Conservation (phyloP, 2,329 filamentous ascomycete genomes). For the Fusarium protoensiforme region DNA sequence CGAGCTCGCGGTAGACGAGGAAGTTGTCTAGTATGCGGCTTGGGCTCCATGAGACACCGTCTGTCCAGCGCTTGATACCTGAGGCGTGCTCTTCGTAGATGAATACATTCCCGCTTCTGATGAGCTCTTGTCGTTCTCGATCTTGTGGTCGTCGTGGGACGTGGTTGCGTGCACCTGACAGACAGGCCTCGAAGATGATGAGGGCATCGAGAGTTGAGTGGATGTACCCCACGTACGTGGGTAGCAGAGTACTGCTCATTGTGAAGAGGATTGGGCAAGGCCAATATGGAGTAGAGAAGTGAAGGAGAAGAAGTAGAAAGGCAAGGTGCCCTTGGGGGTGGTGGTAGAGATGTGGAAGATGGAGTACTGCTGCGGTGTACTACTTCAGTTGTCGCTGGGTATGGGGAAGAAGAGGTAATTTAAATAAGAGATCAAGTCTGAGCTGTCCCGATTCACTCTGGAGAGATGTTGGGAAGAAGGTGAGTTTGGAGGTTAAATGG, state of each 20-base stretch:
- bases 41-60: constrained; percentile 91
- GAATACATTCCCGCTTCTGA: constrained; percentile 87
- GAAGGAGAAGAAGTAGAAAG: not conserved
- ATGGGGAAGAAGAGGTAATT: not conserved
- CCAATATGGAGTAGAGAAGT: constrained; percentile 39
- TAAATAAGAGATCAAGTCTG: not conserved
- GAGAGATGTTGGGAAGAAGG: not conserved
- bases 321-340: not conserved
- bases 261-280: constrained; percentile 54
- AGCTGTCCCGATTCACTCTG: not conserved
- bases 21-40: constrained; percentile 88
- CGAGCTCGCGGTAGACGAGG: constrained; percentile 84
- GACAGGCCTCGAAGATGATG: constrained; percentile 81
- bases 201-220: constrained; percentile 80
- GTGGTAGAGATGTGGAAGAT: not conserved
- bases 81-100: constrained; percentile 93
- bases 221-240: constrained; percentile 76
- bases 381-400: not conserved
- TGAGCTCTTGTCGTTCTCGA: constrained; percentile 79
- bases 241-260: constrained; percentile 40
- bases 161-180: constrained; percentile 76
- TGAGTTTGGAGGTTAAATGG: not conserved
- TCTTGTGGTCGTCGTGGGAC: constrained; percentile 89
- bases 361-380: not conserved
- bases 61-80: constrained; percentile 94